Evolutionary conservation across 75 land plant species (phyloP).

Genomic region (Adiantum capillusveneris): DNA sequence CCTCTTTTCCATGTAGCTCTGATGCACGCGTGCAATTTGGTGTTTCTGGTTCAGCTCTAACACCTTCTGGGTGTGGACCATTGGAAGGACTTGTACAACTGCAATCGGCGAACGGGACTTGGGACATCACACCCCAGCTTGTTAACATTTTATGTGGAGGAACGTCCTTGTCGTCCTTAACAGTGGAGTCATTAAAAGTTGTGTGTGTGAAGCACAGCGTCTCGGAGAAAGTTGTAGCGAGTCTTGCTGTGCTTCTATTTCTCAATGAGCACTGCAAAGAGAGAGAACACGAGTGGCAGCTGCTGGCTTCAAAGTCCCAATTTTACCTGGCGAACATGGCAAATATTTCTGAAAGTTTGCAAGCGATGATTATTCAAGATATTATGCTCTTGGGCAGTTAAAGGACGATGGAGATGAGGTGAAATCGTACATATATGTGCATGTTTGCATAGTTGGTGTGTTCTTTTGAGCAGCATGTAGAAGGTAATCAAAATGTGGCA

Average conservation of each 20-base stretch:
- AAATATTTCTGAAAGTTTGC: no score
- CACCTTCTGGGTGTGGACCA: neutral
- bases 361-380: no score
- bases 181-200: neutral
- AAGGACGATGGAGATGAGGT: no score
- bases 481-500: no score
- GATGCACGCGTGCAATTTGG: neutral
- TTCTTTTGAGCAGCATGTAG: no score
- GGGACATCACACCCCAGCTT: neutral
- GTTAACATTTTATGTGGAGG: neutral
- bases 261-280: neutral
- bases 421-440: no score
- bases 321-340: neutral
- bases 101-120: constrained; percentile 1
- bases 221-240: no score
- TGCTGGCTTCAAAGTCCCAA: neutral
- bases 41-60: neutral
- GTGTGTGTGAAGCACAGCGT: neutral
- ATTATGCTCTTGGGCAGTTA: no score
- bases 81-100: neutral
- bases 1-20: no score
- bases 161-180: no score
- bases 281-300: neutral
- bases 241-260: neutral
- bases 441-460: no score